A percentile compares a stretch with the other conserved stretches of the same genome.
Conservation (phyloP, 2,329 filamentous ascomycete species). For the Fonsecaea monophora region DNA sequence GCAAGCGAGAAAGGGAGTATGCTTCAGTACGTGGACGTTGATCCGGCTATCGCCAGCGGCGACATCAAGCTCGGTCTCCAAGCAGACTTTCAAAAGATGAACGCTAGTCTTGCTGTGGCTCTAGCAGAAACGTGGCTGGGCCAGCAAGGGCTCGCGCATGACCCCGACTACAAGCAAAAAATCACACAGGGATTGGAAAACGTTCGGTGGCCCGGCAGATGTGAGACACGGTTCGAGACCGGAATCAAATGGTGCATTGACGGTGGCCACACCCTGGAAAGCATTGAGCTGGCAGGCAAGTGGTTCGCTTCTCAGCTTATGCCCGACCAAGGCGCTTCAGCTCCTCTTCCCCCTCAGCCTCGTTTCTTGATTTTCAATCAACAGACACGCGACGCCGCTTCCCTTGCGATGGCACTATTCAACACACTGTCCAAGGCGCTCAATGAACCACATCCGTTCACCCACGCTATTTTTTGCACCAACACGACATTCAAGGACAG, state of each 20-base stretch:
- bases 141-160: conserved; percentile 44
- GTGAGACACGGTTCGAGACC: conserved; percentile 68
- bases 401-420: conserved; percentile 70
- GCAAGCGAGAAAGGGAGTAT: conserved; percentile 58
- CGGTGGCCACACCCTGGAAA: conserved; percentile 86
- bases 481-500: conserved; percentile 71
- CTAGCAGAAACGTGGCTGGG: conserved; percentile 51
- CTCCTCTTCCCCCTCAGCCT: conserved; percentile 40
- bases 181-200: conserved; percentile 70
- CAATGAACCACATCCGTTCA: conserved; percentile 61
- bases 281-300: conserved; percentile 73
- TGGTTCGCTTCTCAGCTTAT: conserved; percentile 72
- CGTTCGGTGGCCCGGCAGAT: conserved; percentile 76
- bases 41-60: conserved; percentile 55
- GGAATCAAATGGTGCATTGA: conserved; percentile 80
- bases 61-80: conserved; percentile 64
- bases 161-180: conserved; percentile 22
- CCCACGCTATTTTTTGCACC: conserved; percentile 78
- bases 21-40: conserved; percentile 52
- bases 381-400: conserved; percentile 77
- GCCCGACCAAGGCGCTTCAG: conserved; percentile 34
- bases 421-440: conserved; percentile 58
- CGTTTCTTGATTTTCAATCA: conserved; percentile 88
- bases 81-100: conserved; percentile 68
- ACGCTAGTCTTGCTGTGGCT: conserved; percentile 67